Evolutionary conservation across 179 eudicot genomes (phyloP).

Genomic region (Heliamphora ciliata): DNA sequence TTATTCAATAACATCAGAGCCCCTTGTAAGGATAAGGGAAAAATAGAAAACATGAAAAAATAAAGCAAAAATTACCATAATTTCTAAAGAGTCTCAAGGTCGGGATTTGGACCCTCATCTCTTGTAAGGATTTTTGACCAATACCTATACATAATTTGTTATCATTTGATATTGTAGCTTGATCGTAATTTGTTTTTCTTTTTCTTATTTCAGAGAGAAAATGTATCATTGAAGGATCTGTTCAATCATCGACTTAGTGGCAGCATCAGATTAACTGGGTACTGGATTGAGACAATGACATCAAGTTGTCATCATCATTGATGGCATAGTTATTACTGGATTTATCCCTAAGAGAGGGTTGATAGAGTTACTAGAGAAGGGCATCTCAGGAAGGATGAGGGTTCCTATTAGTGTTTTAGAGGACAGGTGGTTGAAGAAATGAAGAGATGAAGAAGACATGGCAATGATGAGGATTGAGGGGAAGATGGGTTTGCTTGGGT

Average conservation of each 20-base stretch:
- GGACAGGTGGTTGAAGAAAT: slow-evolving; percentile 53
- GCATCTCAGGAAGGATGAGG: slow-evolving; percentile 69
- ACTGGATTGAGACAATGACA: slow-evolving; percentile 57
- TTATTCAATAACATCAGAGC: too few relatives aligned
- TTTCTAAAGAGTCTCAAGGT: too few relatives aligned
- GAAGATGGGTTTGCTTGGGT: slow-evolving; percentile 34
- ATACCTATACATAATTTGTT: too few relatives aligned
- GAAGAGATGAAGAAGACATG: slow-evolving; percentile 65
- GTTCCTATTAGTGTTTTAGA: slow-evolving; percentile 72
- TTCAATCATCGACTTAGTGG: slow-evolving; percentile 60
- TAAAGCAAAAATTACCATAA: too few relatives aligned
- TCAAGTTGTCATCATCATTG: slow-evolving; percentile 34
- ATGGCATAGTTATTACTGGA: slow-evolving; percentile 67
- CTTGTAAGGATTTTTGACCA: too few relatives aligned
- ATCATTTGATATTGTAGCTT: too few relatives aligned
- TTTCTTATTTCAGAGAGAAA: too few relatives aligned
- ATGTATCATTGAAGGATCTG: slow-evolving; percentile 33
- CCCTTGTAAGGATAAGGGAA: too few relatives aligned
- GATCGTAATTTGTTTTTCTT: too few relatives aligned
- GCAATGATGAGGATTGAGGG: slow-evolving; percentile 85
- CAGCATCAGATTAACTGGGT: slow-evolving; percentile 45
- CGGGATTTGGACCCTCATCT: too few relatives aligned
- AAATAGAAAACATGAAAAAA: too few relatives aligned
- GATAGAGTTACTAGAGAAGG: slow-evolving; percentile 54
- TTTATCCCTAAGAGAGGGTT: slow-evolving; percentile 53